These are phyloP conservation scores for Closterium sp. DNA, from an alignment of 139 green algal species.

Conservation along the genomic window DNA sequence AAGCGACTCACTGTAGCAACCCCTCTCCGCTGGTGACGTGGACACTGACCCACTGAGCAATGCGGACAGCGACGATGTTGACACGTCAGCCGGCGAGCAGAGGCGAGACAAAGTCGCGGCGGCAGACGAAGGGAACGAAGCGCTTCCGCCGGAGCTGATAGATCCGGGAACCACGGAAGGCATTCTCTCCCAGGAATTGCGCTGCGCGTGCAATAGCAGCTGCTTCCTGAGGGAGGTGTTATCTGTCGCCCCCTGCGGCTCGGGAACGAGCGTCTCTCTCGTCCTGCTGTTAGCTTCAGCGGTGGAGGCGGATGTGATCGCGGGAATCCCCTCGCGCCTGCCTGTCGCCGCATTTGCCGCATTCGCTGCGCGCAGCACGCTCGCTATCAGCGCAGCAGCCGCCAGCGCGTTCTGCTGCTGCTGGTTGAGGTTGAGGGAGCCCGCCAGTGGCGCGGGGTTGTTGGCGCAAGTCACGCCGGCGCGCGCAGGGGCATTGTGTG, in stretches of 20 bases:
- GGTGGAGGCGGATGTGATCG: background rate
- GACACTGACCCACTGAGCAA: background rate
- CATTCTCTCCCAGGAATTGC: background rate
- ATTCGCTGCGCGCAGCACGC: background rate
- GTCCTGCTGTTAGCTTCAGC: background rate
- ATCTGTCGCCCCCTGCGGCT: background rate
- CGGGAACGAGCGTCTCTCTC: background rate
- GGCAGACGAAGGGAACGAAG: background rate
- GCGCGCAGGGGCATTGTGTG: too few relatives aligned
- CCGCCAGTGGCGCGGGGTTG: too few relatives aligned
- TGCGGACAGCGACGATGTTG: background rate
- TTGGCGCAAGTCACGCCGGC: too few relatives aligned
- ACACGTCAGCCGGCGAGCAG: background rate
- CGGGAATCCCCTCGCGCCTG: background rate
- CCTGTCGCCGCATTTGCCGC: background rate
- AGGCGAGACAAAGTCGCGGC: background rate
- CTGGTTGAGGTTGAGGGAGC: background rate
- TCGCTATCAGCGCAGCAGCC: background rate
- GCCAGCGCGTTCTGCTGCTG: background rate
- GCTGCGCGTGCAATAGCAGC: background rate
- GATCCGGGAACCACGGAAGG: background rate
- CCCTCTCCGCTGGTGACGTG: background rate
- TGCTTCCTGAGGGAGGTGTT: background rate
- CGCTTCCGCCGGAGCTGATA: background rate
- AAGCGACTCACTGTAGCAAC: background rate